These are phyloP conservation scores for Tetrapyrgos nigripes DNA, from an alignment of 1,284 basidiomycete genomes.

Conservation along the genomic window DNA sequence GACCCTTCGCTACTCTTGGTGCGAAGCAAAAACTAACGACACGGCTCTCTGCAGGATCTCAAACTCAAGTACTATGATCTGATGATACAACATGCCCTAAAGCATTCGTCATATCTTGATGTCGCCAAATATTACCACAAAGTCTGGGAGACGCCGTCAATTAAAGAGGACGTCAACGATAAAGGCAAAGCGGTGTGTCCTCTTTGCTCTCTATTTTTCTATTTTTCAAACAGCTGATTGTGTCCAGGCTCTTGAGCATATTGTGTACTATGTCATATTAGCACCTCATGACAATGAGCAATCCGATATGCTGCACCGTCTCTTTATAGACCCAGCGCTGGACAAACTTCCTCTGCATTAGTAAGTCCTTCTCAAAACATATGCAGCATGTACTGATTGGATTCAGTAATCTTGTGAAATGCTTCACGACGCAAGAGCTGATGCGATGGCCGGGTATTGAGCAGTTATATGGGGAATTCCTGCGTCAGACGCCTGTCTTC, in stretches of 20 bases:
- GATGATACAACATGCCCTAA: constrained; percentile 94
- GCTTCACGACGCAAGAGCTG: constrained; percentile 93
- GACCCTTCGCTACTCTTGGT: neutral
- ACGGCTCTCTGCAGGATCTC: constrained; percentile 68
- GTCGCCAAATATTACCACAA: constrained; percentile 96
- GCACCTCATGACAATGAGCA: constrained; percentile 97
- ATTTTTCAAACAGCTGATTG: neutral
- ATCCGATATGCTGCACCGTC: constrained; percentile 93
- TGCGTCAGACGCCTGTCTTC: constrained; percentile 87
- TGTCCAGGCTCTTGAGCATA: constrained; percentile 85
- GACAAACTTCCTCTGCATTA: constrained; percentile 86
- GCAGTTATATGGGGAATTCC: constrained; percentile 84
- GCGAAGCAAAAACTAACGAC: neutral
- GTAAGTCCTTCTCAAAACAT: constrained; percentile 60
- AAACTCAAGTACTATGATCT: constrained; percentile 96
- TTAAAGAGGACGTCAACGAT: constrained; percentile 80
- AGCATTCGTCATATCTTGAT: constrained; percentile 88
- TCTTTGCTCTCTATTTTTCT: neutral
- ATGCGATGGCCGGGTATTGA: constrained; percentile 99
- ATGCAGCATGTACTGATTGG: constrained; percentile 12
- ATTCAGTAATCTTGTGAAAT: constrained; percentile 90
- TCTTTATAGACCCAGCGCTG: constrained; percentile 81
- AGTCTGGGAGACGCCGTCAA: constrained; percentile 94
- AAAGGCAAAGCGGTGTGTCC: constrained; percentile 77
- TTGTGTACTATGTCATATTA: constrained; percentile 94